phyloP scores from a whole-genome alignment of 306 rosid genomes.

The Hippophae tibetana region DNA sequence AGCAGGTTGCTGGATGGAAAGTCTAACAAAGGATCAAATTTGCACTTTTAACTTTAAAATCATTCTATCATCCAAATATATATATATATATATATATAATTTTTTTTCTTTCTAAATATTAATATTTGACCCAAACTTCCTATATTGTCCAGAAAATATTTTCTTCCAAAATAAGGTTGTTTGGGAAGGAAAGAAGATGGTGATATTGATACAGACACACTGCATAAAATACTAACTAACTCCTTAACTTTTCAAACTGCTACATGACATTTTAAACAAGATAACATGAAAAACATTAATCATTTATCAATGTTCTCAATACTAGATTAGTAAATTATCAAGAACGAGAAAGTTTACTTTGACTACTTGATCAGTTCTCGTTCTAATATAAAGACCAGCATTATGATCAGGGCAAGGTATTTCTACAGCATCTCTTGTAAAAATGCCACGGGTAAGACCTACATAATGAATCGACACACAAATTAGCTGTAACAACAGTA shows the following conservation, averaged over 20 bases:
- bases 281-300: neutral
- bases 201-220: too few species aligned
- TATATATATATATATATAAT: too few species aligned
- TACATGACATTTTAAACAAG: neutral
- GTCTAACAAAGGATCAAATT: neutral
- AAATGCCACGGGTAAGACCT: constrained; percentile 79
- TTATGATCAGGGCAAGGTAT: constrained; percentile 70
- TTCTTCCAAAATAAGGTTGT: too few species aligned
- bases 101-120: too few species aligned
- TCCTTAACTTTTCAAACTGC: too few species aligned
- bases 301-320: neutral
- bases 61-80: too few species aligned
- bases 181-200: too few species aligned
- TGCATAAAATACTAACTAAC: too few species aligned
- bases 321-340: constrained; percentile 13
- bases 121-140: too few species aligned
- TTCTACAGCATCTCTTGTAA: constrained; percentile 61
- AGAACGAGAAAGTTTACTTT: constrained; percentile 44
- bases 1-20: neutral
- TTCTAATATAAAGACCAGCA: constrained; percentile 79
- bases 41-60: neutral
- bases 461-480: constrained; percentile 32
- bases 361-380: constrained; percentile 73
- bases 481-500: constrained; percentile 12
- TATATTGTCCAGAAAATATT: too few species aligned